Evolutionary conservation across 2,329 filamentous ascomycete genomes (phyloP), one percentile per base, ranked within the genome.

Genomic region (Aspergillus niger): DNA sequence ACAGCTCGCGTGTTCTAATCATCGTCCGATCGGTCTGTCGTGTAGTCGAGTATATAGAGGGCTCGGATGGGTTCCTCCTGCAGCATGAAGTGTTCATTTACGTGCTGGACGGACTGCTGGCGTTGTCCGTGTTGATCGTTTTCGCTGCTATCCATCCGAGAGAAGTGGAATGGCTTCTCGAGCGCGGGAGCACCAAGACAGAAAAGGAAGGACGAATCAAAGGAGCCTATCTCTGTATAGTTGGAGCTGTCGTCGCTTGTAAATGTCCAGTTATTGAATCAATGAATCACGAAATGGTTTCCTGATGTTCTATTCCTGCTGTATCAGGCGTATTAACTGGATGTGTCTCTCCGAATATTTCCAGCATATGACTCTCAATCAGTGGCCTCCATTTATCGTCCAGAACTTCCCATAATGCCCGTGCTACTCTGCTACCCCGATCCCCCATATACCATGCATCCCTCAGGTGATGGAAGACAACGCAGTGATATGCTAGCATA

Each of bases 371-470:
- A 68, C 68, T 70, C 22, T 70, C 63, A 15, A 72, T 53, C 47
- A 73, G 56, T 3, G 70, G 68, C 57, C 68, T 72, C 72, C 72
- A 75, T 49, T 67, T 59, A 36, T 69, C 68, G 55, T 74, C 71
- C 48, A 76, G 48, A 15, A 70, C 60, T 36, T 64, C 59, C 72
- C 73, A 76, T 22, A 90, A 81, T 20, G 88, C 88, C 70, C 86
- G 84, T 7, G 90, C 85, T 67, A 91, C 87, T 58, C 86, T 82
- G 15, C 84, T 82, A 17, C 87, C 83, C 68, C 89, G 87, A 43
- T 88, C 88, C 38, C 86, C 82, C 8, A 90, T 76, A 85, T 88
- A 91, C 89, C 89, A 91, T 5, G 69, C 69, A 30, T 88, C 78
- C 28, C 80, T 74, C 62, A 89, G 82, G 63, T 86, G 80, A 41